Base-by-base conservation (phyloP, 2,329 filamentous ascomycete species). In the Botrytis elliptica region DNA sequence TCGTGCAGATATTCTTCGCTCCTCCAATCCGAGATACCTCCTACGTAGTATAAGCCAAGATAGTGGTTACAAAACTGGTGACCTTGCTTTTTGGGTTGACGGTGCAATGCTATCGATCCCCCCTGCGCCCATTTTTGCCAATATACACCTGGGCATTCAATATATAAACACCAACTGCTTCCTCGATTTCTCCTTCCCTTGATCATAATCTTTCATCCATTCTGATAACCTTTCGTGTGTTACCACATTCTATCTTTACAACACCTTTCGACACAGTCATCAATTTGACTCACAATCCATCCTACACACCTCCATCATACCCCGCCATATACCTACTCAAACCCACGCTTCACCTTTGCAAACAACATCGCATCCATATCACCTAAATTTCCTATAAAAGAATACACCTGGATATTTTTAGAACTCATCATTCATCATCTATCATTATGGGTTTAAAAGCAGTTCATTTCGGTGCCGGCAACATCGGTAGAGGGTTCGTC, bases 391-490 rank as follows among this genome's bases (percentile, higher is more conserved):
- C 25, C 25, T 14, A 52, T n/a, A 52, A n/a, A 29, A n/a, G 8
- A 33, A 18, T 20, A 25, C 10, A 38, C n/a, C 8, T 33, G n/a
- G 16, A 49, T 10, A 22, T n/a, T 42, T 44, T 10, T 29, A 29
- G 12, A 59, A 22, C 49, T 6, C 42, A 22, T 67, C n/a, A 12
- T 20, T 72, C 66, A 42, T n/a, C 22, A 69, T 46, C 22, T 29
- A 57, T 72, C 71, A 77, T 42, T 14, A 79, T 77, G 75, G 74
- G 71, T 67, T 90, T 89, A 83, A 93, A 92, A 82, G 93, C 93
- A 78, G 89, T 95, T 82, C 93, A 95, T 85, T 95, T 96, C 79
- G 93, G 93, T 78, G 92, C 92, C 80, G 93, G 93, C 82, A 95
- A 95, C 84, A 95, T 96, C 81, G 93, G 91, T 62, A 49, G 81